Base-by-base conservation (phyloP, 2,329 filamentous ascomycete genomes). In the Cryphonectria radicalis region DNA sequence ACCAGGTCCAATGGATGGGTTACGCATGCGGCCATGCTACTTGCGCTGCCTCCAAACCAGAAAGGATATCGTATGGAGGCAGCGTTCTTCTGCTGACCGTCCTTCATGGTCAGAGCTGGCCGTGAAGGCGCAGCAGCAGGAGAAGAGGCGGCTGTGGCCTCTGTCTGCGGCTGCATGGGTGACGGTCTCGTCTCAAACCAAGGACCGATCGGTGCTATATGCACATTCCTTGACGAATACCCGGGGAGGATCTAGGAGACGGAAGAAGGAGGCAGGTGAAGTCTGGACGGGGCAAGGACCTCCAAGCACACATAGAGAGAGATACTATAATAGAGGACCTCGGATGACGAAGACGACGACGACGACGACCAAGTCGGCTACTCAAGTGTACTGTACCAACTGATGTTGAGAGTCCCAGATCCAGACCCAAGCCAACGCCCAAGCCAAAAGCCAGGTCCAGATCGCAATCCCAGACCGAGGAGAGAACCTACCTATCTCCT, bases 21-120 rank as follows among this genome's bases (percentile, higher is more conserved):
- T 65, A 97, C 93, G 76, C 90, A 91, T 62, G 95, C 95, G 53
- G 95, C 95, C 85, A 96, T 91, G 80, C 93, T 97, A 79, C 93
- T 96, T 66, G 95, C 94, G 80, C 93, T 97, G 70, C 96, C 96
- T 74, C 96, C 96, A 81, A 99, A 98, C 96, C 95, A 98, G 82
- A 95, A 95, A 13, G 93, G 93, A 83, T 95, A 95, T 73, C 83
- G 82, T 59, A 87, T 79, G 2, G 83, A 75, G 43, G 76, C 79
- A 73, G 79, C 77, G 74, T 83, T 83, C 77, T 83, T 82, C 76
- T 82, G 79, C 70, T 77, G 77, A 25, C 43, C 53, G n/a, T 69
- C 63, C n/a, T 32, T 71, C 59, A 35, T 53, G 64, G 57, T 57
- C 63, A 63, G 13, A 22, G 63, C 68, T 46, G 55, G 70, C 69